Percentiles rank a stretch among this genome's conserved stretches.
Conservation (phyloP, 495 filamentous ascomycete genomes). For the Lineolata rhizophorae region DNA sequence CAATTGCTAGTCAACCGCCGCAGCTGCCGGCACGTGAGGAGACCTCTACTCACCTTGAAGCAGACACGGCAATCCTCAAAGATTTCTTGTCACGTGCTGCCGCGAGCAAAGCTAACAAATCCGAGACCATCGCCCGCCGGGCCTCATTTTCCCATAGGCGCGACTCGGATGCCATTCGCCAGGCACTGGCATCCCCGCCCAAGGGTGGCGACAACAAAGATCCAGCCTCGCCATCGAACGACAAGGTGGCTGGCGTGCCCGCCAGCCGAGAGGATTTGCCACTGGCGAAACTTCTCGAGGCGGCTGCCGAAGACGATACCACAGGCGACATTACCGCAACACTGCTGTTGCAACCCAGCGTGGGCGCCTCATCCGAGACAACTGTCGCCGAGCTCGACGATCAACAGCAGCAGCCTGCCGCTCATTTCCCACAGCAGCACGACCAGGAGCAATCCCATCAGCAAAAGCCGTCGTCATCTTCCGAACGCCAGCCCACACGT, state of each 20-base stretch:
- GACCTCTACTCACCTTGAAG: slow-evolving; percentile 16
- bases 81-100: slow-evolving; percentile 38
- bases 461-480: no score
- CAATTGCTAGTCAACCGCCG: no score
- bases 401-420: no score
- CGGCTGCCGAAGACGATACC: background rate
- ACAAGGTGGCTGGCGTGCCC: slow-evolving; percentile 14
- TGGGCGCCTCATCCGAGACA: no score
- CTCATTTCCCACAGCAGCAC: no score
- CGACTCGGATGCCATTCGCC: slow-evolving; percentile 17
- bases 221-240: slow-evolving; percentile 30
- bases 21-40: slow-evolving; percentile 2
- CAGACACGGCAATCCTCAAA: slow-evolving; percentile 36
- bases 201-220: slow-evolving; percentile 29
- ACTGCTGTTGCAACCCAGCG: background rate
- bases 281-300: no score
- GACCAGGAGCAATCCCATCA: no score
- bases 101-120: slow-evolving; percentile 34
- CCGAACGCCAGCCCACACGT: no score
- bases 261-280: slow-evolving; percentile 7
- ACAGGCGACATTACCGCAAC: slow-evolving; percentile 7
- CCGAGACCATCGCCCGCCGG: slow-evolving; percentile 13
- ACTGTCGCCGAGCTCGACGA: no score
- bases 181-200: slow-evolving; percentile 20
- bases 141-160: slow-evolving; percentile 16